Percentiles rank a stretch among this genome's conserved stretches.
Evolutionary conservation across 179 eudicot species (phyloP).

Genomic region (Patellifolia procumbens): DNA sequence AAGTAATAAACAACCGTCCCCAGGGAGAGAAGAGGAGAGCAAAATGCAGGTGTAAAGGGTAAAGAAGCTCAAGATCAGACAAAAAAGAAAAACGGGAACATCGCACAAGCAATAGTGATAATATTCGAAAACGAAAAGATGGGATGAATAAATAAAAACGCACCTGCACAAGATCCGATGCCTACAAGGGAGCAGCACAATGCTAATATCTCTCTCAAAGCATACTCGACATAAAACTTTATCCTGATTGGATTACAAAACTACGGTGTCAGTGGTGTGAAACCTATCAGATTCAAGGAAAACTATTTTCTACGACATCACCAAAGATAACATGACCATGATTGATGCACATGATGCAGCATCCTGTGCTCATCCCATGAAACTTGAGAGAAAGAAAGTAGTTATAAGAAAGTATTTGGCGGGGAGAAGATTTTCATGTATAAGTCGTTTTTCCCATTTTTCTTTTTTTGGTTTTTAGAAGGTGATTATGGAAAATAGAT

Average conservation of each 20-base stretch:
- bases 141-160: conserved; percentile 14
- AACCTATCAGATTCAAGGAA: conserved; percentile 1
- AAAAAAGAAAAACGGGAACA: not conserved
- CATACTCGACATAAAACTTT: conserved; percentile 84
- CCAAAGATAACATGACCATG: no score
- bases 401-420: no score
- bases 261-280: conserved; percentile 2
- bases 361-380: no score
- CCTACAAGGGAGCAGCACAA: conserved; percentile 88
- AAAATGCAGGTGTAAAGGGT: not conserved
- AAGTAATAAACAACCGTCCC: no score
- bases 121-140: not conserved
- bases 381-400: no score
- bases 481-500: no score
- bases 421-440: no score
- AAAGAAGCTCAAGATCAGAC: not conserved
- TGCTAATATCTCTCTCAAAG: conserved; percentile 81
- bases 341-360: no score
- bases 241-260: conserved; percentile 47
- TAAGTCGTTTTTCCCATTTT: no score
- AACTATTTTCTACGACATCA: not conserved
- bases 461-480: no score
- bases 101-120: not conserved
- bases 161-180: conserved; percentile 94
- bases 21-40: not conserved